Evolutionary conservation across 345 rosid genomes (phyloP), one percentile per base, ranked within the genome.

Genomic region (Firmiana major): DNA sequence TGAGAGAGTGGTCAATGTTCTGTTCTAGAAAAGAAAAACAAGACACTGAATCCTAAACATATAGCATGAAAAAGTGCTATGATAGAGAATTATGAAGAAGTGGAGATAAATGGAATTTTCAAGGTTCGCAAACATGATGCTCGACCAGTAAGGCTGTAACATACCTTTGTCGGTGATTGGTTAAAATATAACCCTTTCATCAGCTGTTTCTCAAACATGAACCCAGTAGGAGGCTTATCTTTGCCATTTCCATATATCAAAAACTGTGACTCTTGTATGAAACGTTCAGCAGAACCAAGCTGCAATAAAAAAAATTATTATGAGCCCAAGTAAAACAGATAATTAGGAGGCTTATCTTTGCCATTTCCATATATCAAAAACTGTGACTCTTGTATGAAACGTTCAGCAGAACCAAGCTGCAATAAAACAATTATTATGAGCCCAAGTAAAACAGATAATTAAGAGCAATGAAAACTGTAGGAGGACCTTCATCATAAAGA

Each of bases 331-430:
- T 34, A 24, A 74, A 28, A 58, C 34, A 74, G 60, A 77, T 45
- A 73, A 13, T 68, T 54, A 5, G 48, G 6, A 51, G 26, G 85
- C 79, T 89, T 88, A 74, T 92, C 74, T 86, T 87, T 90, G 24
- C 99, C 99, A 6, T 92, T 90, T 63, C 99, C 99, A 72, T 93
- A 78, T 46, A 93, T 87, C 83, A 96, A 80, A 87, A 85, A 96
- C 83, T 89, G 91, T 1, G 97, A 92, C 66, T 93, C 92, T 84
- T 85, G 86, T 91, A 92, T 90, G 84, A 96, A 93, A 69, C 72
- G 86, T 78, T 96, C 98, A 5, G 97, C 97, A 24, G 98, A 93
- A 64, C 99, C 99, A 81, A 96, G 97, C 99, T 96, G 94, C 83
- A 81, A 81, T 53, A 40, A 40, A n/a, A n/a, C n/a, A n/a, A n/a